phyloP scores from a whole-genome alignment of 1,284 basidiomycete species.

The Fomes fomentarius region DNA sequence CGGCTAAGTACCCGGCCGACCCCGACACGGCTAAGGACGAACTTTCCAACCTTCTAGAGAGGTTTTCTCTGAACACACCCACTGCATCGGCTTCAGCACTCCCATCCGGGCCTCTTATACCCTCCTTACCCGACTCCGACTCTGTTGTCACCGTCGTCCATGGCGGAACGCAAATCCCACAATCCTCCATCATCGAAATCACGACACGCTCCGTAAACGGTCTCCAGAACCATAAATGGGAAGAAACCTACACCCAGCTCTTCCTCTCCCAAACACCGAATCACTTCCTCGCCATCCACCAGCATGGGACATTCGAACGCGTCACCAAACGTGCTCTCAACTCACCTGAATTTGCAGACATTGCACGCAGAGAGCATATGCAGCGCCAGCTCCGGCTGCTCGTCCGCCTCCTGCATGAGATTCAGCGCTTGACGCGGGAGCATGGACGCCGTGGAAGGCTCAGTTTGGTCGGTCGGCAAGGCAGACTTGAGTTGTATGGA shows the following conservation, averaged over 20 bases:
- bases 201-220: constrained; percentile 43
- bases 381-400: constrained; percentile 44
- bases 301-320: constrained; percentile 44
- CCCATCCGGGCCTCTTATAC: not conserved
- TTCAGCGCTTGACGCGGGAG: constrained; percentile 44
- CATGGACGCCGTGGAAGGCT: constrained; percentile 46
- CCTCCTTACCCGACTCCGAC: constrained; percentile 1
- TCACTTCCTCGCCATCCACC: constrained; percentile 51
- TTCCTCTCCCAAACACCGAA: constrained; percentile 58
- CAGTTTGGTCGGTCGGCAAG: constrained; percentile 48
- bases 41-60: constrained; percentile 4
- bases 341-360: constrained; percentile 35
- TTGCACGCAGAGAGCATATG: constrained; percentile 28
- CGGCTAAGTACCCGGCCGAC: too few species aligned
- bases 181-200: constrained; percentile 50
- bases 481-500: constrained; percentile 46
- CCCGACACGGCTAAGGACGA: not conserved
- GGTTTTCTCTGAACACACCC: not conserved
- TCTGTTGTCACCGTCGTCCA: constrained; percentile 24
- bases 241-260: constrained; percentile 51
- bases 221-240: constrained; percentile 42
- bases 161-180: constrained; percentile 43
- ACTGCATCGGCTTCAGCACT: not conserved
- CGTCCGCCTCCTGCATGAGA: constrained; percentile 39
- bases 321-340: constrained; percentile 43